These are phyloP conservation scores for Elsinoe perseae DNA, from an alignment of 2,329 filamentous ascomycete genomes.

Conservation along the genomic window DNA sequence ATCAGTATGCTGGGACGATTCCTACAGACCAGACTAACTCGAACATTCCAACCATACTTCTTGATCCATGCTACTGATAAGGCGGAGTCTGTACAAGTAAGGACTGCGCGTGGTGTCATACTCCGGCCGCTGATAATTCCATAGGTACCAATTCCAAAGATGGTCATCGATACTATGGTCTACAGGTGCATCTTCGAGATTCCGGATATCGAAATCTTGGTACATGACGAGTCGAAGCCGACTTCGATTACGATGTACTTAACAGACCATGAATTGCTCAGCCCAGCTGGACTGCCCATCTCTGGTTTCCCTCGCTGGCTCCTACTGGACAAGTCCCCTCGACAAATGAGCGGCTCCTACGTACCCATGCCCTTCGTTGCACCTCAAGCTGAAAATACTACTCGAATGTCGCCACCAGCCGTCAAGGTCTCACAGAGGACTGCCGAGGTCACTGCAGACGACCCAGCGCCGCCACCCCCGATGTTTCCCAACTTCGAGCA, in stretches of 20 bases:
- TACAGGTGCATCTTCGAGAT: slow-evolving; percentile 26
- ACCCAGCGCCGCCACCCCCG: background rate
- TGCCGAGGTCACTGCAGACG: background rate
- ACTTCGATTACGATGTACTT: slow-evolving; percentile 30
- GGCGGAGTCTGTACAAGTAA: slow-evolving; percentile 22
- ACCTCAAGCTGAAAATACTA: background rate
- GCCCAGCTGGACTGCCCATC: slow-evolving; percentile 30
- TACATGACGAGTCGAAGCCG: slow-evolving; percentile 26
- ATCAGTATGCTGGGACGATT: slow-evolving; percentile 28
- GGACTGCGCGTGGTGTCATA: background rate
- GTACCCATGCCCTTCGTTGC: background rate
- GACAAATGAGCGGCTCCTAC: background rate
- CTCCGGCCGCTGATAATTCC: background rate
- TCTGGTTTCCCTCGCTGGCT: slow-evolving; percentile 31
- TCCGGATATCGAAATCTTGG: slow-evolving; percentile 27
- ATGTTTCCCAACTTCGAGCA: slow-evolving; percentile 6
- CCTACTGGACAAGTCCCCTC: slow-evolving; percentile 23
- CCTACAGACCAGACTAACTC: slow-evolving; percentile 23
- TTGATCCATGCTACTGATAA: slow-evolving; percentile 24
- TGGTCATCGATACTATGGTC: slow-evolving; percentile 26
- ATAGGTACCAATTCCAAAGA: slow-evolving; percentile 6
- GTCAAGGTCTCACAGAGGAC: background rate
- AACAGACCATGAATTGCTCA: slow-evolving; percentile 26
- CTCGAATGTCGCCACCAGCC: background rate
- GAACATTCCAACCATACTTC: slow-evolving; percentile 31